A percentile compares a stretch with the other conserved stretches of the same genome.
phyloP scores from a whole-genome alignment of 805 yeast genomes.

The Deakozyma indianensis region DNA sequence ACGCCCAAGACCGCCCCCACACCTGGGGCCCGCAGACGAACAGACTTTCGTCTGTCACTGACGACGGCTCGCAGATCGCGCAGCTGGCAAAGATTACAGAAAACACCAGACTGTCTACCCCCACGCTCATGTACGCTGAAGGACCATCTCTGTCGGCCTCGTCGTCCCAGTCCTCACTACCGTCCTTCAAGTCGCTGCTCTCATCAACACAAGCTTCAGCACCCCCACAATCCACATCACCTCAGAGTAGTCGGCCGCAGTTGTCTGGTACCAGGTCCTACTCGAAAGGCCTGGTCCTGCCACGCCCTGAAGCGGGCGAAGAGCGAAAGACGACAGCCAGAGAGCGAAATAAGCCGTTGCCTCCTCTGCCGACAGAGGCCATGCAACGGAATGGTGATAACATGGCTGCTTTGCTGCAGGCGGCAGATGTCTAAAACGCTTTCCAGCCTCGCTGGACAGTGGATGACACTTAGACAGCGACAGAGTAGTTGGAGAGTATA shows the following conservation, averaged over 20 bases:
- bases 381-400: conserved; percentile 8
- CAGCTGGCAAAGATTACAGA: neutral
- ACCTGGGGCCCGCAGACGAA: conserved; percentile 18
- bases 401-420: conserved; percentile 17
- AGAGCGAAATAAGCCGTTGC: conserved; percentile 12
- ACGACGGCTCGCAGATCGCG: conserved; percentile 1
- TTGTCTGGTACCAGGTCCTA: conserved; percentile 15
- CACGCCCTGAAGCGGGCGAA: conserved; percentile 16
- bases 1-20: conserved; percentile 15
- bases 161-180: conserved; percentile 1
- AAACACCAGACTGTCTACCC: neutral
- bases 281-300: conserved; percentile 16
- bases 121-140: neutral
- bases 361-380: conserved; percentile 15
- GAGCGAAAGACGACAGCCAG: conserved; percentile 1
- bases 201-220: neutral
- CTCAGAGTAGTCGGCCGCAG: conserved; percentile 9
- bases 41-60: neutral
- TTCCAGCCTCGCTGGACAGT: too few relatives aligned
- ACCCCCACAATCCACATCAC: neutral
- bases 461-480: too few relatives aligned
- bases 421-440: conserved; percentile 13
- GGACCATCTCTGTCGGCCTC: neutral
- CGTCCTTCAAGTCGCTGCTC: conserved; percentile 1
- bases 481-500: too few relatives aligned